Evolutionary conservation across 176 grass and related monocot species (phyloP), one percentile per base, ranked within the genome.

Genomic region (Lolium perenne): DNA sequence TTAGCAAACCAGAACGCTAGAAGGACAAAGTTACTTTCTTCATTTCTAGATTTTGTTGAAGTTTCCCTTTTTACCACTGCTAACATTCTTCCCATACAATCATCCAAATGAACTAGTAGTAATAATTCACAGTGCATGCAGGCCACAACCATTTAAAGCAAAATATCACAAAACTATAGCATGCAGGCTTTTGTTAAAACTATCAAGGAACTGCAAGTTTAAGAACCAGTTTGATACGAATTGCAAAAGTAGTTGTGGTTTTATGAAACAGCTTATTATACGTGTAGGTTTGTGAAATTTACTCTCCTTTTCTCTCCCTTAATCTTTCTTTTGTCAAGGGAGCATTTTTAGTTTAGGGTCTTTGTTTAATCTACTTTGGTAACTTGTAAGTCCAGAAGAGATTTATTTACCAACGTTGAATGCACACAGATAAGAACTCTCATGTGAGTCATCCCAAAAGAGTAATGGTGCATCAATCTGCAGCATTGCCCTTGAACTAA

Each of bases 401-500:
- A 50, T 67, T 66, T 50, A 17, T n/a, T 66, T 66, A 47, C 23
- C 43, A 80, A 80, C 21, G 4, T 32, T 64, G 5, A 80, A 26
- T 0, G 0, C 43, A 48, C 11, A 65, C 29, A 65, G 29, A 82
- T 41, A 45, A 74, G 10, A 80, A 43, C n/a, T 81, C 29, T 71
- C 38, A 66, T 43, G 51, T 57, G 75, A 77, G 65, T 70, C 23
- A 23, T 70, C n/a, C 21, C 18, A 4, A 46, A 1, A 7, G 20
- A 86, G 80, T 79, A 80, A 57, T 60, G 23, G 43, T 60, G 40
- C 6, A 10, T 10, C 53, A 71, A 13, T 3, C 20, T 88, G 15
- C 47, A 2, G 2, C 22, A 58, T 67, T 85, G 17, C 32, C 22
- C 48, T 80, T 64, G 74, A 72, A 89, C 56, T 66, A 51, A 62